Evolutionary conservation across 2,329 filamentous ascomycete genomes (phyloP).

Genomic region (Nannizziopsis arthrosporioides): DNA sequence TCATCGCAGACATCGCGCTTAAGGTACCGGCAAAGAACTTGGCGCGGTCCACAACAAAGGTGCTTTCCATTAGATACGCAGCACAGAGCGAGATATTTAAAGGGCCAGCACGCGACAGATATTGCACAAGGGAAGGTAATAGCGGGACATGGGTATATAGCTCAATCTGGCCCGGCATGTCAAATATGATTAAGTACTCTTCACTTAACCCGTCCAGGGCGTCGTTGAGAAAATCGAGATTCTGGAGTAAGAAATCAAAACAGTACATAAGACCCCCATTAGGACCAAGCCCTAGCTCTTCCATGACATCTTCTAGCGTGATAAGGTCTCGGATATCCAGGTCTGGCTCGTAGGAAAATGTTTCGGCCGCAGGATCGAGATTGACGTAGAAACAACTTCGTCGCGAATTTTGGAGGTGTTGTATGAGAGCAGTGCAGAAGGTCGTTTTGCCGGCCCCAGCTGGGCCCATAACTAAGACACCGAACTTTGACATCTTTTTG

Average conservation of each 20-base stretch:
- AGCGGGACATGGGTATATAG: conserved; percentile 95
- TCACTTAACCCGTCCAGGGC: conserved; percentile 76
- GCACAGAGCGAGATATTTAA: conserved; percentile 88
- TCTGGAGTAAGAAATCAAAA: conserved; percentile 90
- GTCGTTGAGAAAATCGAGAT: conserved; percentile 81
- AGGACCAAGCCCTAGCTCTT: conserved; percentile 78
- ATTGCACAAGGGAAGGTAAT: conserved; percentile 69
- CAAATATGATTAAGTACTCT: conserved; percentile 93
- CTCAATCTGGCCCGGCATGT: conserved; percentile 98
- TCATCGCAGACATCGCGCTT: conserved; percentile 96
- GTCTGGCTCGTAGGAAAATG: conserved; percentile 82
- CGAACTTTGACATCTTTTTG: conserved; percentile 73
- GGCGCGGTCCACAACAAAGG: conserved; percentile 86
- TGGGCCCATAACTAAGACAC: conserved; percentile 88
- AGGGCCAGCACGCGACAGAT: conserved; percentile 64
- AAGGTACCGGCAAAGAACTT: conserved; percentile 96
- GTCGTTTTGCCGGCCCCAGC: conserved; percentile 95
- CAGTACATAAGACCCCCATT: conserved; percentile 93
- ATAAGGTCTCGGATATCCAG: conserved; percentile 94
- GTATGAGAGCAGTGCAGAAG: conserved; percentile 87
- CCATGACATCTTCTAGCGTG: conserved; percentile 90
- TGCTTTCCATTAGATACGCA: conserved; percentile 86
- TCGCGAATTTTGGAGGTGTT: conserved; percentile 77
- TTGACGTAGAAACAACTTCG: conserved; percentile 98
- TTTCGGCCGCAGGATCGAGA: conserved; percentile 89